Base-by-base conservation (phyloP, 2,329 filamentous ascomycete species). In the Xenosphaeropsis pyriputrescens region DNA sequence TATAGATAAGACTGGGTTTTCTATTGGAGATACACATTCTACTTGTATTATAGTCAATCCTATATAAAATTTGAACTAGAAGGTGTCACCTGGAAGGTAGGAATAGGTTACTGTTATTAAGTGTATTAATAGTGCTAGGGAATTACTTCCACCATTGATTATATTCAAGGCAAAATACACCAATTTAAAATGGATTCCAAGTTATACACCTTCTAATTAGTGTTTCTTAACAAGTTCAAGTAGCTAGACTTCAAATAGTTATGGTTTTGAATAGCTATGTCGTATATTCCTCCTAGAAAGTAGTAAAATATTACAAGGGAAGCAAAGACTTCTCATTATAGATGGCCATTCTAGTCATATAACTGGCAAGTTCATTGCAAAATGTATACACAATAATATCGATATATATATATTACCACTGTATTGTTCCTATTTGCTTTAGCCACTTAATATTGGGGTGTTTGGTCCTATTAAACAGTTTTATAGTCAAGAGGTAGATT, bases 401-500 rank as follows among this genome's bases (percentile, higher is more conserved):
- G 12, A 36, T 16, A 13, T 36, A 26, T 13, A 15, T 36, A 30
- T 36, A 12, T 13, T 36, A 18, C 13, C 18, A 14, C 19, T 15
- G 13, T 7, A 32, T 11, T 32, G 16, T 17, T 32, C 30, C 8
- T 17, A 8, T 17, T 12, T 32, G 7, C 12, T 32, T 7, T 12
- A 15, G 9, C 5, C 12, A 15, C 13, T 32, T 8, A 12, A 32
- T 32, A 3, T 32, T 32, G 14, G 30, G 7, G 30, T 32, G 3
- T 32, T 8, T 15, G 13, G 30, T 8, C 30, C 9, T 3, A 3
- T 15, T 6, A 32, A 32, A 12, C 12, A 15, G 14, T 8, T n/a
- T 12, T 6, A 57, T 32, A 47, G 47, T 19, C 46, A 42, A 14
- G 43, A 50, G 22, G 22, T 26, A 3, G 22, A 26, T 26, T 11